Evolutionary conservation across 805 yeast species (phyloP).

Genomic region (Candida maesae): DNA sequence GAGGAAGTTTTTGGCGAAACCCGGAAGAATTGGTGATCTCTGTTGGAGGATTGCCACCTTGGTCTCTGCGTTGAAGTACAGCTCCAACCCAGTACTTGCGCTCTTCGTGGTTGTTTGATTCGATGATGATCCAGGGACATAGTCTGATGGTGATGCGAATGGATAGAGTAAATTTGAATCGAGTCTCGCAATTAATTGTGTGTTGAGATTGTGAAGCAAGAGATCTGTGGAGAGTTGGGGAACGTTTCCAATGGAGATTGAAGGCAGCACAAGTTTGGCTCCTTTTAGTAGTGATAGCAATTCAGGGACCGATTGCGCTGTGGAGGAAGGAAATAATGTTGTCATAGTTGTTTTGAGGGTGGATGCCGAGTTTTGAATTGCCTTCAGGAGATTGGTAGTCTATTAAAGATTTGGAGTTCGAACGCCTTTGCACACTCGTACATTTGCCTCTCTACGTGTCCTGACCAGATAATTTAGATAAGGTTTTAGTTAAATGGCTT

Average conservation of each 20-base stretch:
- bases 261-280: slow-evolving; percentile 61
- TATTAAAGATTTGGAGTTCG: background rate
- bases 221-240: slow-evolving; percentile 82
- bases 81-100: slow-evolving; percentile 63
- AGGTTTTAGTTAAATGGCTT: background rate
- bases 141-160: slow-evolving; percentile 77
- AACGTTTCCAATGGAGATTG: slow-evolving; percentile 83
- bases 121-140: slow-evolving; percentile 16
- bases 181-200: slow-evolving; percentile 49
- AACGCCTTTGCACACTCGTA: background rate
- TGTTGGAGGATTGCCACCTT: slow-evolving; percentile 67
- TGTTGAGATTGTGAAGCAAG: slow-evolving; percentile 57
- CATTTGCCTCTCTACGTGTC: background rate
- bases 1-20: slow-evolving; percentile 48
- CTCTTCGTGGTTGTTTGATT: background rate
- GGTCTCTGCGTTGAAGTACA: slow-evolving; percentile 42
- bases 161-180: slow-evolving; percentile 69
- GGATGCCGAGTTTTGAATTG: too few species aligned
- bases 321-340: background rate
- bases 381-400: too few species aligned
- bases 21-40: slow-evolving; percentile 79
- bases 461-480: slow-evolving; percentile 2
- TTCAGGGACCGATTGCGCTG: background rate
- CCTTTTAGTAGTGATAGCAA: slow-evolving; percentile 12
- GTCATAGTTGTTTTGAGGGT: background rate